These are phyloP conservation scores for Plasmodium blacklocki DNA, from an alignment of 169 alveolate genomes.

Conservation along the genomic window DNA sequence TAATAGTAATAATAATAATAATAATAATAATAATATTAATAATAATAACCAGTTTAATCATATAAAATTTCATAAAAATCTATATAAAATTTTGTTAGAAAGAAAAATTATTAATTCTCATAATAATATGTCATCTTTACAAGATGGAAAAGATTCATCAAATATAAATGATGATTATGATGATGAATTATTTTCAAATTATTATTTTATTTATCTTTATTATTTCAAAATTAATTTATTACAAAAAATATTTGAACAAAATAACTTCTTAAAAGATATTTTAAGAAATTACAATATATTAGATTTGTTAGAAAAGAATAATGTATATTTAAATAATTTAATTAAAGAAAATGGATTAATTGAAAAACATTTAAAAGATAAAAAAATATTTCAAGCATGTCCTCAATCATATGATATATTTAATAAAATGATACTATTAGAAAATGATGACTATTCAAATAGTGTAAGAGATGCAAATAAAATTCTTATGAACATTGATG, in stretches of 20 bases:
- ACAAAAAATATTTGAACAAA: constrained; percentile 57
- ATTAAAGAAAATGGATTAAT: constrained; percentile 55
- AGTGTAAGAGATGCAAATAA: constrained; percentile 38
- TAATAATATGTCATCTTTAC: not conserved
- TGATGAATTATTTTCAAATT: not conserved
- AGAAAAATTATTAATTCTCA: not conserved
- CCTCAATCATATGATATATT: not conserved
- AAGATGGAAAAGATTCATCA: not conserved
- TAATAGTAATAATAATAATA: not conserved
- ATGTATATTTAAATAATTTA: constrained; percentile 33
- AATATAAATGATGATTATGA: not conserved
- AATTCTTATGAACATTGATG: constrained; percentile 20
- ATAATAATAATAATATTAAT: not conserved
- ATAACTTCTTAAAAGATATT: constrained; percentile 36
- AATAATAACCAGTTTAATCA: not conserved
- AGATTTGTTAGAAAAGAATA: constrained; percentile 26
- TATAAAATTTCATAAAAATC: not conserved
- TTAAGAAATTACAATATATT: constrained; percentile 33
- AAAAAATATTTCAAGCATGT: constrained; percentile 19
- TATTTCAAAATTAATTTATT: constrained; percentile 38
- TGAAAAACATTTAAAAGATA: constrained; percentile 35
- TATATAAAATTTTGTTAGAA: constrained; percentile 7
- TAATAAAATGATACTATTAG: constrained; percentile 4
- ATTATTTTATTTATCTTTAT: constrained; percentile 16
- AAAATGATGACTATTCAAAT: constrained; percentile 14